A percentile compares a stretch with the other conserved stretches of the same genome.
Conservation (phyloP, 371 early-diverging fungal species). For the Mucor plumbeus region DNA sequence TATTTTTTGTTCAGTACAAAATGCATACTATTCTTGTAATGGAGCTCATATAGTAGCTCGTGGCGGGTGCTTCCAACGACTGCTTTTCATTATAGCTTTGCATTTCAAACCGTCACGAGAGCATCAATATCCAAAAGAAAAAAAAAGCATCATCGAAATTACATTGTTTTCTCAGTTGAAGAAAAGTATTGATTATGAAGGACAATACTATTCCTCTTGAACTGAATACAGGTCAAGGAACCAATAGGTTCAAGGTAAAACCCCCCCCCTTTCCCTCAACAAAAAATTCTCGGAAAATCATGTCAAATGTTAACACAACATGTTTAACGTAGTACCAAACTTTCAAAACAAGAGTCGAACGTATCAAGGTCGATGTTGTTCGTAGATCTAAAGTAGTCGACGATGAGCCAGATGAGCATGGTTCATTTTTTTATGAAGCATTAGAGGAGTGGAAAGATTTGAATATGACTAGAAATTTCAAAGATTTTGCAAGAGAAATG, state of each 20-base stretch:
- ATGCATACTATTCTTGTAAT: neutral
- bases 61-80: slow-evolving; percentile 5
- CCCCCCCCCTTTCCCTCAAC: no score
- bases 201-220: slow-evolving; percentile 50
- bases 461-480: slow-evolving; percentile 85
- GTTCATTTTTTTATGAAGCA: slow-evolving; percentile 85
- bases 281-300: neutral
- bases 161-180: neutral
- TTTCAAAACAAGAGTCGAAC: slow-evolving; percentile 79
- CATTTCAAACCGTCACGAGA: slow-evolving; percentile 6
- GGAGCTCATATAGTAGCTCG: neutral
- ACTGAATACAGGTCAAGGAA: slow-evolving; percentile 72
- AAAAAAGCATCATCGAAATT: neutral
- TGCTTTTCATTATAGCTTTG: slow-evolving; percentile 10
- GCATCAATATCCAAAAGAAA: neutral
- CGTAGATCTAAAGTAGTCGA: slow-evolving; percentile 54
- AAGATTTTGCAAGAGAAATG: slow-evolving; percentile 70
- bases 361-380: slow-evolving; percentile 79
- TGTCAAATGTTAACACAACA: neutral
- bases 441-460: slow-evolving; percentile 83
- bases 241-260: slow-evolving; percentile 72
- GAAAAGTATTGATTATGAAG: slow-evolving; percentile 35
- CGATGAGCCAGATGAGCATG: slow-evolving; percentile 69
- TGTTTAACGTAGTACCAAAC: slow-evolving; percentile 74
- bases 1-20: no score